Evolutionary conservation across 1,284 basidiomycete genomes (phyloP), one percentile per base, ranked within the genome.

Genomic region (Rhizoctonia solani): DNA sequence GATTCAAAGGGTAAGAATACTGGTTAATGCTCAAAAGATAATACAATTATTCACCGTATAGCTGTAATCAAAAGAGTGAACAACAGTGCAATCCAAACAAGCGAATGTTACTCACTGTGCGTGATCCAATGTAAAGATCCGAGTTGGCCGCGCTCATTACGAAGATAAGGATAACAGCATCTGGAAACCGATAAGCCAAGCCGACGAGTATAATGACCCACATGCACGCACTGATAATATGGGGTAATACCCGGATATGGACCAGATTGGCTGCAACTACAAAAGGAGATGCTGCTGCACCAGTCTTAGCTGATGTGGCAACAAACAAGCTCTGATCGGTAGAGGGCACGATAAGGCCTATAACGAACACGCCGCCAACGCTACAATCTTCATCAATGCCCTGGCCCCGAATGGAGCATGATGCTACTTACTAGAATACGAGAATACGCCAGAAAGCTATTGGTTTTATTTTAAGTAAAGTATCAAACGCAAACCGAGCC

Each of bases 221-320:
- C 55, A 75, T 68, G 49, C 72, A 76, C 29, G 79, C 81, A 72
- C 83, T 83, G 74, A 81, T 77, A 58, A 82, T 74, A 63, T 75
- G 74, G 3, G 78, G 77, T 4, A 82, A 73, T 21, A 74, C 76
- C 44, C 76, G 75, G 76, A 83, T 81, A 65, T 76, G 75, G 4
- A 78, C 77, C 4, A 73, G 67, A n/a, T 69, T 72, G 56, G 73
- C 74, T 29, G 74, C 75, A 14, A 92, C 87, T 54, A 92, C 87
- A 75, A 92, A 92, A 0, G 90, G 90, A 54, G 87, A 91, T 3
- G 90, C 89, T 14, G 87, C 83, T 13, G 87, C 85, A 58, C 86
- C 86, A 37, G 82, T 78, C 70, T 83, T 85, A 9, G 85, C 80
- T 70, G 82, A 84, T 58, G 81, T 86, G 5, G 85, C 85, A 42